phyloP scores from a whole-genome alignment of 1,284 basidiomycete species.

The Irpex sp. region DNA sequence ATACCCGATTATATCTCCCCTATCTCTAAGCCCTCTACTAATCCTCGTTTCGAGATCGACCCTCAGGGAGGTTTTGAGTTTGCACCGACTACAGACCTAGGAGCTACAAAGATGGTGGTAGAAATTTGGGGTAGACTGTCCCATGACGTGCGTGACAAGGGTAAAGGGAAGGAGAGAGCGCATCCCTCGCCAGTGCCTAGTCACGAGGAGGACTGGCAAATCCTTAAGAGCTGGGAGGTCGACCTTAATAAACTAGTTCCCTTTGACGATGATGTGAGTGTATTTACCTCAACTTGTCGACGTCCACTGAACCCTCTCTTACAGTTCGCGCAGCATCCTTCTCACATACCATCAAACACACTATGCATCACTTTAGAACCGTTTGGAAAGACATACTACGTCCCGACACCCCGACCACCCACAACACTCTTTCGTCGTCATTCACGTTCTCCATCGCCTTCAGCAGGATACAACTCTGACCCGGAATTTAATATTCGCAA shows the following conservation, averaged over 20 bases:
- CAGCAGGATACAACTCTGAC: conserved; percentile 64
- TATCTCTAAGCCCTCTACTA: conserved; percentile 70
- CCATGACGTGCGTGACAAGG: conserved; percentile 24
- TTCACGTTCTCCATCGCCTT: conserved; percentile 45
- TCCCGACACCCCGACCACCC: conserved; percentile 38
- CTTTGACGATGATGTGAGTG: conserved; percentile 59
- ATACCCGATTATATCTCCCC: conserved; percentile 67
- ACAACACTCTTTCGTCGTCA: conserved; percentile 28
- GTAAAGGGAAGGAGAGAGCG: conserved; percentile 39
- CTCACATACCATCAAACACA: conserved; percentile 67
- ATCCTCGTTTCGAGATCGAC: conserved; percentile 68
- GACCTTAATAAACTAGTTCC: conserved; percentile 58
- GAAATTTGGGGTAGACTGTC: conserved; percentile 55
- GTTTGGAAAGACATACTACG: conserved; percentile 53
- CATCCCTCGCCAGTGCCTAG: conserved; percentile 15
- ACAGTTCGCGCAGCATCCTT: conserved; percentile 43
- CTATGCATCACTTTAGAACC: conserved; percentile 64
- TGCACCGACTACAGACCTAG: conserved; percentile 43
- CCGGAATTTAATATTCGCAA: conserved; percentile 48
- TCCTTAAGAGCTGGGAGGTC: conserved; percentile 68
- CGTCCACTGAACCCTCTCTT: not conserved
- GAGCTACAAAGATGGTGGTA: conserved; percentile 45
- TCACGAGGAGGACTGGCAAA: conserved; percentile 46
- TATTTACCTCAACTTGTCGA: conserved; percentile 9
- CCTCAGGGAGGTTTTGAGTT: conserved; percentile 40